Evolutionary conservation across 192 early-diverging fungal genomes (phyloP).

Genomic region (Phlyctochytrium bullatum): DNA sequence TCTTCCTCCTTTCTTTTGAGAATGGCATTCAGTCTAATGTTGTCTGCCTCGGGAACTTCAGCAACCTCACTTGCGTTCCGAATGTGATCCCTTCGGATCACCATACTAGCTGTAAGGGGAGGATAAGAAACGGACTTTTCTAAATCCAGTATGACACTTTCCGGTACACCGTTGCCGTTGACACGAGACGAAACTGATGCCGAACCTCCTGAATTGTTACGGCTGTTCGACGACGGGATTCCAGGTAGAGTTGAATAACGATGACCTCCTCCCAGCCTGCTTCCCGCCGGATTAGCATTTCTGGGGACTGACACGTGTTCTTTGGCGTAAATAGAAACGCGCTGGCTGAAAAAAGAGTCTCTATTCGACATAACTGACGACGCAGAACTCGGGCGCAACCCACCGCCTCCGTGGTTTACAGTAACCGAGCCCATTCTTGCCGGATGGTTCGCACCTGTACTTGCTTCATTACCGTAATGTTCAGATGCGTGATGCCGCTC

Average conservation of each 20-base stretch:
- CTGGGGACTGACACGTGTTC: no score
- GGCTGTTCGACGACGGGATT: no score
- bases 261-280: not conserved
- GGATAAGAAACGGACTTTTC: slow-evolving; percentile 17
- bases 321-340: slow-evolving; percentile 2
- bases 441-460: no score
- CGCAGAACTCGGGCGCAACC: no score
- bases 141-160: slow-evolving; percentile 14
- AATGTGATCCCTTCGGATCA: slow-evolving; percentile 18
- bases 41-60: not conserved
- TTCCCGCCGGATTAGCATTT: not conserved
- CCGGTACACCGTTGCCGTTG: slow-evolving; percentile 25
- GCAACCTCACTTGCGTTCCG: not conserved
- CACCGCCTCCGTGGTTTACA: no score
- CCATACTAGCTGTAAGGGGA: slow-evolving; percentile 2
- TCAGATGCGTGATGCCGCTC: no score
- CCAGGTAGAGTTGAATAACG: no score
- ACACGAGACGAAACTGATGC: no score
- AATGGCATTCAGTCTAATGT: not conserved
- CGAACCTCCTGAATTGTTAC: no score
- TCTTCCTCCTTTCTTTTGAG: not conserved
- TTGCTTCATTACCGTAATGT: no score
- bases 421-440: no score
- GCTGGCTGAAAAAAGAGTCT: not conserved
- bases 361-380: no score